A percentile compares a stretch with the other conserved stretches of the same genome.
Conservation (phyloP, 208 protist species). For the Endotrypanum monterogeii region DNA sequence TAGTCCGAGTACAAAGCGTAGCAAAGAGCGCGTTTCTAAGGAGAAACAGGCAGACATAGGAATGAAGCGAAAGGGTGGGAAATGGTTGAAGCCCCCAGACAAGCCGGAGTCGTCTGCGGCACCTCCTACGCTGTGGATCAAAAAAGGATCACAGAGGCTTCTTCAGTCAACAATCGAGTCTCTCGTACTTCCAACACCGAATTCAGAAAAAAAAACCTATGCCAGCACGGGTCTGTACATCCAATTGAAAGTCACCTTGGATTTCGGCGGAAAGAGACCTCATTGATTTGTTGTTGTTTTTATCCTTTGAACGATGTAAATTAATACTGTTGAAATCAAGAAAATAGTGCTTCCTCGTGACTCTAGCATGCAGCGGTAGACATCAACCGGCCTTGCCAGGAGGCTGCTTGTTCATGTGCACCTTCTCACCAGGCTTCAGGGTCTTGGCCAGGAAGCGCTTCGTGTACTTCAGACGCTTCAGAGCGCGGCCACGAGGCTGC, state of each 20-base stretch:
- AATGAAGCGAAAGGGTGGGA: conserved; percentile 94
- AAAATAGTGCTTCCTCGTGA: background rate
- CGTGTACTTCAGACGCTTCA: conserved; percentile 98
- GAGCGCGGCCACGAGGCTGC: conserved; percentile 94
- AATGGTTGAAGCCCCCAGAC: background rate
- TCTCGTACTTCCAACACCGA: background rate
- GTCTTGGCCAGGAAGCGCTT: conserved; percentile 95
- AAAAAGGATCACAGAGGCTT: background rate
- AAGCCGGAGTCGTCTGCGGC: background rate
- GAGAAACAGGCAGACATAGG: conserved; percentile 57
- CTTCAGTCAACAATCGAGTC: background rate
- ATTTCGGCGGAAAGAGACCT: background rate
- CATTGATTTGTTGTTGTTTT: background rate
- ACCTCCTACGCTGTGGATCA: background rate
- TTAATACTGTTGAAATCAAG: conserved; percentile 2
- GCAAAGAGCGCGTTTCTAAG: conserved; percentile 28
- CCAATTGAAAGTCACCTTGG: background rate
- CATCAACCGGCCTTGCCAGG: conserved; percentile 88
- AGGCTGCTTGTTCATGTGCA: conserved; percentile 93
- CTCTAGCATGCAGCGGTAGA: background rate
- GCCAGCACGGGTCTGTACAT: background rate
- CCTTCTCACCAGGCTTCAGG: conserved; percentile 92
- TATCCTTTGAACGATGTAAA: background rate
- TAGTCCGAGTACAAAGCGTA: background rate
- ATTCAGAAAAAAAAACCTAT: background rate